These are phyloP conservation scores for Dysphania ambrosioides DNA, from an alignment of 148 eudicot species.

Conservation along the genomic window DNA sequence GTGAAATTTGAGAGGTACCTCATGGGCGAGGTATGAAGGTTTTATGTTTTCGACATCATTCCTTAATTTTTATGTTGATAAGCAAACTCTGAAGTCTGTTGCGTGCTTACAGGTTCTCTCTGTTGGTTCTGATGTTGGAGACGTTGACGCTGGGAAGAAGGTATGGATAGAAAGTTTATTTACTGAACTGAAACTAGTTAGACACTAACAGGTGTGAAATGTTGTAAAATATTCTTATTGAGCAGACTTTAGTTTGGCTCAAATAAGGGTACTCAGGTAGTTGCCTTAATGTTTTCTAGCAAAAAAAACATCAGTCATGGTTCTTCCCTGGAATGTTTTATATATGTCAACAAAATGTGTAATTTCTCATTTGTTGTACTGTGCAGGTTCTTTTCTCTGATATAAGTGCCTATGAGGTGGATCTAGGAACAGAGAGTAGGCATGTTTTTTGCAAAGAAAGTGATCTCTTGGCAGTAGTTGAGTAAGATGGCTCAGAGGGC, in stretches of 20 bases:
- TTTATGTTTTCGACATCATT: background rate
- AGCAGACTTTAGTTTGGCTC: background rate
- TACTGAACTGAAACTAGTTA: background rate
- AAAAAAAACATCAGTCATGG: background rate
- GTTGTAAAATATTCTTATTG: background rate
- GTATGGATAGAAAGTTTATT: conserved; percentile 29
- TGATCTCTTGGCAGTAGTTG: conserved; percentile 81
- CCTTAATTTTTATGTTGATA: background rate
- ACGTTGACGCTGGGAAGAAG: conserved; percentile 89
- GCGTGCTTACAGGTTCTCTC: conserved; percentile 55
- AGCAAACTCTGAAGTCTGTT: conserved; percentile 2
- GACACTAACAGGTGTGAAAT: background rate
- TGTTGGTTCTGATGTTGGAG: conserved; percentile 69
- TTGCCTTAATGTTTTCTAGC: background rate
- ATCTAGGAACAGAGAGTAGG: conserved; percentile 31
- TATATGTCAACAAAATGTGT: background rate
- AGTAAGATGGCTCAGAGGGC: conserved; percentile 28
- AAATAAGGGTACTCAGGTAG: background rate
- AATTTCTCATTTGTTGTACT: conserved; percentile 5
- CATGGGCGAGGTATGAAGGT: conserved; percentile 74
- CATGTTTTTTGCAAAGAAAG: conserved; percentile 77
- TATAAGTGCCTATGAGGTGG: conserved; percentile 86
- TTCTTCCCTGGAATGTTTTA: background rate
- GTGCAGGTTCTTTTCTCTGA: conserved; percentile 96
- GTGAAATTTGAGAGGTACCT: conserved; percentile 95